A percentile compares a stretch with the other conserved stretches of the same genome.
Evolutionary conservation across 208 protist species (phyloP).

Genomic region (Naegleria lovaniensis): DNA sequence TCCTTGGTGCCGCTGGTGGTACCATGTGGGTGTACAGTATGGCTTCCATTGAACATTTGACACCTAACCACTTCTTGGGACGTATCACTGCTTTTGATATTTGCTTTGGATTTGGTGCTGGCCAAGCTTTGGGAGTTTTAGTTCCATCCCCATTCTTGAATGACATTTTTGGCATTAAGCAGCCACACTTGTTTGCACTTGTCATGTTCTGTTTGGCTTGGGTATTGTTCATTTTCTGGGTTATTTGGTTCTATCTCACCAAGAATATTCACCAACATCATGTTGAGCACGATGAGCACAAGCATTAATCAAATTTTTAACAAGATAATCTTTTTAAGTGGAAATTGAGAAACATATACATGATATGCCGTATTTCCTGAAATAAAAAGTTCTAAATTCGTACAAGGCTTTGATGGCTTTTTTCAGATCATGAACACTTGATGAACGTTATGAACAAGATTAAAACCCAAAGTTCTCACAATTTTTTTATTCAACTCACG

Average conservation of each 20-base stretch:
- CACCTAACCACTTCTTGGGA: not conserved
- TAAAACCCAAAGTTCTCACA: too few relatives aligned
- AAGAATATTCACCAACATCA: not conserved
- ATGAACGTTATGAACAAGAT: too few relatives aligned
- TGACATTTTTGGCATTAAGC: not conserved
- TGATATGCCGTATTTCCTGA: too few relatives aligned
- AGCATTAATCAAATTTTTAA: too few relatives aligned
- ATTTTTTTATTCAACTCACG: too few relatives aligned
- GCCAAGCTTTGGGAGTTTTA: not conserved
- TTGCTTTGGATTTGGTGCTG: not conserved
- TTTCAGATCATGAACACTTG: too few relatives aligned
- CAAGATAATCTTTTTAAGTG: too few relatives aligned
- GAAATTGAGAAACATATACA: too few relatives aligned
- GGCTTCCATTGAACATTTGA: not conserved
- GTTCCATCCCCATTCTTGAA: not conserved
- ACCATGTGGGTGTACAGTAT: not conserved
- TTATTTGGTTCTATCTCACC: not conserved
- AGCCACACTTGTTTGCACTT: not conserved
- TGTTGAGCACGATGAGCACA: not conserved
- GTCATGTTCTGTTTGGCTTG: not conserved
- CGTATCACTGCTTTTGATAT: constrained; percentile 10
- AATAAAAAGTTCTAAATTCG: too few relatives aligned
- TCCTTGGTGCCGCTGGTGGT: not conserved
- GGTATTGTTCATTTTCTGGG: not conserved
- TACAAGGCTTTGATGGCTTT: too few relatives aligned